phyloP scores from a whole-genome alignment of 306 rosid genomes.

The Prinsepia uniflora region DNA sequence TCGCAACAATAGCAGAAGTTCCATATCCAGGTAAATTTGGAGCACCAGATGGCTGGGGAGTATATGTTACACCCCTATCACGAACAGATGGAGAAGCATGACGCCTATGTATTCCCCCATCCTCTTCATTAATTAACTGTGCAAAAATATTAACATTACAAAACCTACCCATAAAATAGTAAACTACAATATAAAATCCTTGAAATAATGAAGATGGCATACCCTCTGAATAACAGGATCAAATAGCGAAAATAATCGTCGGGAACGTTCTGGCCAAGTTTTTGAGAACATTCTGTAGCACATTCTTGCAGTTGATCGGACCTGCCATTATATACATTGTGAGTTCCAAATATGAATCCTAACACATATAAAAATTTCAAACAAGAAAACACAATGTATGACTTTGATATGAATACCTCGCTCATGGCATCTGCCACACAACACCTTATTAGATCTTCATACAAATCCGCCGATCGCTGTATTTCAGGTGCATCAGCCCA shows the following conservation, averaged over 20 bases:
- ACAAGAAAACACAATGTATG: slow-evolving; percentile 15
- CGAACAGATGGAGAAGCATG: slow-evolving; percentile 91
- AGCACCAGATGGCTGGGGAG: slow-evolving; percentile 60
- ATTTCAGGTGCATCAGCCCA: slow-evolving; percentile 99
- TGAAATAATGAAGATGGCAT: slow-evolving; percentile 25
- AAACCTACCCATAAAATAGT: slow-evolving; percentile 6
- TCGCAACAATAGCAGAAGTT: slow-evolving; percentile 98
- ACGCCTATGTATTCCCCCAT: slow-evolving; percentile 89
- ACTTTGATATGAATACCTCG: slow-evolving; percentile 57
- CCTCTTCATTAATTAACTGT: slow-evolving; percentile 98
- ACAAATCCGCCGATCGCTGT: slow-evolving; percentile 79
- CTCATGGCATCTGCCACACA: slow-evolving; percentile 99
- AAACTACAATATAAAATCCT: slow-evolving; percentile 27
- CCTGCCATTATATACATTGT: slow-evolving; percentile 47
- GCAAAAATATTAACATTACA: slow-evolving; percentile 20
- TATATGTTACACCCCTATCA: slow-evolving; percentile 67
- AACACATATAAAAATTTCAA: slow-evolving; percentile 9
- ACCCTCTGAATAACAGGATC: slow-evolving; percentile 98
- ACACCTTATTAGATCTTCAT: slow-evolving; percentile 84
- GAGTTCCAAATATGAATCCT: slow-evolving; percentile 14
- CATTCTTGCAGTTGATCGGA: slow-evolving; percentile 94
- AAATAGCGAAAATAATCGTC: slow-evolving; percentile 77
- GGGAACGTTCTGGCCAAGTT: slow-evolving; percentile 97
- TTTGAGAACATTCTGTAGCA: slow-evolving; percentile 94
- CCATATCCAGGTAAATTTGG: slow-evolving; percentile 88